Conservation (phyloP, 306 rosid species). For the Fagus sylvatica region DNA sequence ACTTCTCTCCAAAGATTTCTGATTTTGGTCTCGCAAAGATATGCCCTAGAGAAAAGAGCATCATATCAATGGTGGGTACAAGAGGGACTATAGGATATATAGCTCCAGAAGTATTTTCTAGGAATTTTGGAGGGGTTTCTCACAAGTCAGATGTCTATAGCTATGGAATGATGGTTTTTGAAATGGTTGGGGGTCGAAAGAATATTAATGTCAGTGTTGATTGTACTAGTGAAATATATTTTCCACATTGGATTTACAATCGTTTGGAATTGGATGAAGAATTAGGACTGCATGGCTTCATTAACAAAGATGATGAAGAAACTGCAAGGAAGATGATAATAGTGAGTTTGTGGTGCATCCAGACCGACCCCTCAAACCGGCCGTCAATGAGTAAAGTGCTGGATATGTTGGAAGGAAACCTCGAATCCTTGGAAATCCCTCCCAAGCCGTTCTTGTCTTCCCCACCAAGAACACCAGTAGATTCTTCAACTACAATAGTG, state of each 20-base stretch:
- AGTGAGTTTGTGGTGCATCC: constrained; percentile 43
- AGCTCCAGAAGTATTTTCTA: constrained; percentile 33
- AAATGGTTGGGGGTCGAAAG: constrained; percentile 41
- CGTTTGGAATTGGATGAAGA: constrained; percentile 21
- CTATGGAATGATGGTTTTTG: constrained; percentile 43
- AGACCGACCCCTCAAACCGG: constrained; percentile 17
- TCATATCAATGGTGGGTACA: constrained; percentile 20
- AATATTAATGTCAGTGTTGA: constrained; percentile 18
- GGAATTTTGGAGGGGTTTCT: constrained; percentile 36
- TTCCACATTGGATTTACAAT: constrained; percentile 39
- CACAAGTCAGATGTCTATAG: constrained; percentile 45
- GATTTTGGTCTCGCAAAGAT: constrained; percentile 47
- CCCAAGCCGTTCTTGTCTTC: no score
- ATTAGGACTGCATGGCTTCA: background rate
- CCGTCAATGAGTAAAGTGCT: constrained; percentile 30
- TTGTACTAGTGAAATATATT: constrained; percentile 30
- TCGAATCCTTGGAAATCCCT: background rate
- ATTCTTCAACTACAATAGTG: background rate
- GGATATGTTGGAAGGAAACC: constrained; percentile 40
- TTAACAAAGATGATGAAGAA: background rate
- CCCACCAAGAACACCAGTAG: background rate
- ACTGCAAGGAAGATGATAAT: constrained; percentile 24
- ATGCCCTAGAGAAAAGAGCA: constrained; percentile 24
- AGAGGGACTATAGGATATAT: constrained; percentile 43
- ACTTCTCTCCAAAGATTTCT: constrained; percentile 26